Conservation (phyloP, 129 eudicot species). For the Tagetes erecta region DNA sequence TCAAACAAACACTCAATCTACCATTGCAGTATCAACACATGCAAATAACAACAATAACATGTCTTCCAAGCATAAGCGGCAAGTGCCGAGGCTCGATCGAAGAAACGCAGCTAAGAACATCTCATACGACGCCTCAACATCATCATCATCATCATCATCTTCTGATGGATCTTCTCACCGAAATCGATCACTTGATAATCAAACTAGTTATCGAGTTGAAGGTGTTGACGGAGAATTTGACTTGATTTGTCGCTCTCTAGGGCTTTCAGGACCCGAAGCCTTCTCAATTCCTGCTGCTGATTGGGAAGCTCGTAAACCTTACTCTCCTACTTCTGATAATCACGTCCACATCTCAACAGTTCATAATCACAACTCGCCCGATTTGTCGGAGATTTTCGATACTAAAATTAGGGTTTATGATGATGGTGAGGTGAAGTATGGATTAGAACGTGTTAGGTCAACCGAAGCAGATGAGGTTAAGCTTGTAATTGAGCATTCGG, state of each 20-base stretch:
- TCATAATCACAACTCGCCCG: neutral
- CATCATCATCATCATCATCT: conserved; percentile 33
- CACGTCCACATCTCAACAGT: neutral
- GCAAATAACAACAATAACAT: neutral
- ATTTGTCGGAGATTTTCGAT: conserved; percentile 5
- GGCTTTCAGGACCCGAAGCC: conserved; percentile 66
- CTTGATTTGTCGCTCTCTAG: conserved; percentile 40
- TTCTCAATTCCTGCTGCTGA: conserved; percentile 53
- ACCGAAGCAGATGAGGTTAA: neutral
- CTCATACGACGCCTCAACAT: conserved; percentile 44
- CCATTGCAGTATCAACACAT: neutral
- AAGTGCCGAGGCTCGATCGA: conserved; percentile 43
- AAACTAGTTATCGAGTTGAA: conserved; percentile 46
- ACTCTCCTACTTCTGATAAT: conserved; percentile 15
- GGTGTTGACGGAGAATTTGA: conserved; percentile 57
- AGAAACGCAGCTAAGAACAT: conserved; percentile 47
- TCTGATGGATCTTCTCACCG: conserved; percentile 29
- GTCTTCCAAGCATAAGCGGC: conserved; percentile 25
- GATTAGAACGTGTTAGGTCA: conserved; percentile 2
- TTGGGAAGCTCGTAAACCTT: conserved; percentile 46
- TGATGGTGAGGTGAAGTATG: neutral
- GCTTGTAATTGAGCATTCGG: neutral
- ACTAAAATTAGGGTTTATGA: conserved; percentile 29
- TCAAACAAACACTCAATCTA: neutral
- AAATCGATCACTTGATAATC: conserved; percentile 43